Conservation (phyloP, 1,139 yeast genomes). For the Kodamaea plutei region DNA sequence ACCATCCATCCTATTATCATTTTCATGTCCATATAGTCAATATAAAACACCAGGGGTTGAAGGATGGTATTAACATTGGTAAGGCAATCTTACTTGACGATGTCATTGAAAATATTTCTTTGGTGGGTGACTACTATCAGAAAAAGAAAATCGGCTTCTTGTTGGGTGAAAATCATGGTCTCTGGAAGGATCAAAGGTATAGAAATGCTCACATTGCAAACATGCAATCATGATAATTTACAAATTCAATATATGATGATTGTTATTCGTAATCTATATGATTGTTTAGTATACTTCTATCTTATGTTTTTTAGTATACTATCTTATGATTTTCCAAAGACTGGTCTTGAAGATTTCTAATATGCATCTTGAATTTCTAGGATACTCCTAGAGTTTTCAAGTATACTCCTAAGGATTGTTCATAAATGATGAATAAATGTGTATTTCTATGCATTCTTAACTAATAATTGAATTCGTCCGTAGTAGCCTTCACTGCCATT, state of each 20-base stretch:
- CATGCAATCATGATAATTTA: no score
- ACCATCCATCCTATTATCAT: conserved; percentile 95
- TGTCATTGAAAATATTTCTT: conserved; percentile 64
- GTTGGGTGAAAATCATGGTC: conserved; percentile 73
- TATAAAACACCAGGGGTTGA: conserved; percentile 66
- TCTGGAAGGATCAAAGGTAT: conserved; percentile 49
- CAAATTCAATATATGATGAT: no score
- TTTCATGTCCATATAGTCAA: conserved; percentile 91
- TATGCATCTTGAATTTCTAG: no score
- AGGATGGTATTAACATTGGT: conserved; percentile 70
- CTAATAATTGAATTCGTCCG: conserved; percentile 70
- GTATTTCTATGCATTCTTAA: no score
- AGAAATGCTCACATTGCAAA: no score
- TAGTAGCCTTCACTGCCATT: conserved; percentile 57
- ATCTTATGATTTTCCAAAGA: no score
- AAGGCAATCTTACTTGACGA: conserved; percentile 81
- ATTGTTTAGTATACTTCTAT: no score
- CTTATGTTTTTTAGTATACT: no score
- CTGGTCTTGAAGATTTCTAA: no score
- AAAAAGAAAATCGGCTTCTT: conserved; percentile 48
- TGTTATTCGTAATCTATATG: no score
- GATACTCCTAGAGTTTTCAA: no score
- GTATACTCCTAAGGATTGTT: no score
- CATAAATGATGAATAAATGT: conserved; percentile 1
- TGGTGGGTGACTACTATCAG: conserved; percentile 45